Base-by-base conservation (phyloP, 306 rosid species). In the Lithocarpus polystachyus region DNA sequence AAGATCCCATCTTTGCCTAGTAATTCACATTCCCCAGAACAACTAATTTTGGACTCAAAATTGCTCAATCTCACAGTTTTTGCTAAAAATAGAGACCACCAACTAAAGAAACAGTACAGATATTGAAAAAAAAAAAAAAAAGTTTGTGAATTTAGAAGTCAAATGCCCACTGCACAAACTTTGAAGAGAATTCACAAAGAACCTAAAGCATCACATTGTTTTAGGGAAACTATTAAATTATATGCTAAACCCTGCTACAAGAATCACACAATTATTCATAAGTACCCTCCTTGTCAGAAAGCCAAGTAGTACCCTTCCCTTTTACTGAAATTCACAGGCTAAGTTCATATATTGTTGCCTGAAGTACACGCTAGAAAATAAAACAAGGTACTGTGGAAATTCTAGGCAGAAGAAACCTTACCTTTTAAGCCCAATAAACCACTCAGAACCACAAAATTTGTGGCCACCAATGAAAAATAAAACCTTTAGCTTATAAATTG, bases 11-110 rank as follows among this genome's bases (percentile, higher is more conserved):
- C 61, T 80, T 60, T 74, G 18, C 52, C 55, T 33, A 12, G 18
- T 84, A 84, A 88, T 81, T 90, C 88, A 89, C 87, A 77, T 84
- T 81, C 83, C 82, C 88, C 62, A 68, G 11, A 82, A 24, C 15
- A 45, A 53, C 62, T 28, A 54, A 54, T 20, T 57, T 24, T 73
- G 31, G 61, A 76, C 69, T 19, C 26, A 19, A 11, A 20, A 43
- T 24, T 45, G 20, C 61, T 57, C 5, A 13, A 61, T 45, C 77
- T 71, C 45, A 24, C 75, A 52, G 22, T 75, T 37, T 3, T 40
- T 24, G 29, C 26, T 7, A 11, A 55, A 77, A 80, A 5, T 35
- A 70, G 31, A 71, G 14, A 8, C 45, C 11, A 40, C 45, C 45
- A 40, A 40, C 12, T 40, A 40, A 40, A 40, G 12, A 40, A 40